Conservation (phyloP, 2,329 filamentous ascomycete genomes). For the Penicillium sp. region DNA sequence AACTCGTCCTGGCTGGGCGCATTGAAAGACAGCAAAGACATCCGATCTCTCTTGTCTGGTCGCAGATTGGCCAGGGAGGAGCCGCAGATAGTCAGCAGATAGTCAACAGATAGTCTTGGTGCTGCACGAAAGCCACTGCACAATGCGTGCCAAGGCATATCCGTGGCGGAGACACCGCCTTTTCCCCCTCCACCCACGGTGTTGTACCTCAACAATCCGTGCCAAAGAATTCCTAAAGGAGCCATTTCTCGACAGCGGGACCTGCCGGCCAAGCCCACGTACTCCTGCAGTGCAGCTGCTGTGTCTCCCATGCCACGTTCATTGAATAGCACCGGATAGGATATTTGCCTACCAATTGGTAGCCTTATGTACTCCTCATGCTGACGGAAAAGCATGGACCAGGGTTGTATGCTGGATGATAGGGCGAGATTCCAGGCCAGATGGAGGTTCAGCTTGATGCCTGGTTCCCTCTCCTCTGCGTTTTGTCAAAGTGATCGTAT, state of each 20-base stretch:
- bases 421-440: constrained; percentile 6
- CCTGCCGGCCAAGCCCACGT: constrained; percentile 12
- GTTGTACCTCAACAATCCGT: not conserved
- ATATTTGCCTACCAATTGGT: constrained; percentile 15
- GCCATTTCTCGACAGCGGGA: constrained; percentile 2
- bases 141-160: constrained; percentile 18
- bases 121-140: constrained; percentile 18
- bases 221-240: constrained; percentile 4
- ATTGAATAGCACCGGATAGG: constrained; percentile 4
- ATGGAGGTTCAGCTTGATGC: constrained; percentile 1
- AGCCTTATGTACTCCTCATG: constrained; percentile 8
- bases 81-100: constrained; percentile 18
- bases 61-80: constrained; percentile 10
- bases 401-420: constrained; percentile 1
- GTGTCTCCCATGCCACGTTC: constrained; percentile 20
- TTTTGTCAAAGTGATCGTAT: constrained; percentile 7
- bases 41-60: constrained; percentile 4
- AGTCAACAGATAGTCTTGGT: no score
- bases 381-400: constrained; percentile 8
- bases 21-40: no score
- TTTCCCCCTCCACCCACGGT: constrained; percentile 14
- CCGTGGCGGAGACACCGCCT: constrained; percentile 23
- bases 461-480: constrained; percentile 5
- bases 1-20: no score
- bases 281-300: constrained; percentile 12